phyloP scores from a whole-genome alignment of 2,329 filamentous ascomycete genomes.

The Penicillium digitatum region DNA sequence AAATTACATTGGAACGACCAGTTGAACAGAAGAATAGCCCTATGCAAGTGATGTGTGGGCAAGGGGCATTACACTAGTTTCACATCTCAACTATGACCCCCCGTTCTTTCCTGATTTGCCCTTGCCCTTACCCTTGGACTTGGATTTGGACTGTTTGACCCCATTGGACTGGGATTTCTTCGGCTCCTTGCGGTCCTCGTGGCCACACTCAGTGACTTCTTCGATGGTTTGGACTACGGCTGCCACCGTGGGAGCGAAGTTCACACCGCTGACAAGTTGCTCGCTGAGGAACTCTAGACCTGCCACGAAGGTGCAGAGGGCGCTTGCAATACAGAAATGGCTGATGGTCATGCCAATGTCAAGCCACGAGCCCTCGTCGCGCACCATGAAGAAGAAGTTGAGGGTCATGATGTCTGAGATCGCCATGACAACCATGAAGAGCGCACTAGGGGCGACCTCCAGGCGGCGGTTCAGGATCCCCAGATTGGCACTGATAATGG shows the following conservation, averaged over 20 bases:
- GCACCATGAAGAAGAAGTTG: slow-evolving; percentile 96
- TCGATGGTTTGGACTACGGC: slow-evolving; percentile 21
- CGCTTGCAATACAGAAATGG: slow-evolving; percentile 89
- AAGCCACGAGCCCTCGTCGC: slow-evolving; percentile 93
- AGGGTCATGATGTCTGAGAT: slow-evolving; percentile 87
- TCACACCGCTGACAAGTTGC: slow-evolving; percentile 73
- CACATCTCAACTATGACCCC: neutral
- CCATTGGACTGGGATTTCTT: slow-evolving; percentile 3
- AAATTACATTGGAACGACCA: neutral
- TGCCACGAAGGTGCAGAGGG: slow-evolving; percentile 86
- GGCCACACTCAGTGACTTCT: slow-evolving; percentile 19
- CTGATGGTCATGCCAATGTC: slow-evolving; percentile 97
- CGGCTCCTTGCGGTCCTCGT: slow-evolving; percentile 10
- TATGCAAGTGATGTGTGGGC: neutral
- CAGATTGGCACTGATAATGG: slow-evolving; percentile 86
- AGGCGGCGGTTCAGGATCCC: slow-evolving; percentile 83
- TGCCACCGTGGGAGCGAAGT: slow-evolving; percentile 43
- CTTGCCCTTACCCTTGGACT: slow-evolving; percentile 8
- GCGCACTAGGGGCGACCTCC: slow-evolving; percentile 76
- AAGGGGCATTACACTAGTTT: neutral
- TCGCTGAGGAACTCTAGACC: slow-evolving; percentile 81
- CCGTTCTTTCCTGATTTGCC: slow-evolving; percentile 4
- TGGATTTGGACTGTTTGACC: slow-evolving; percentile 1
- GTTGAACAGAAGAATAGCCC: neutral
- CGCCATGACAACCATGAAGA: slow-evolving; percentile 94